Evolutionary conservation across 345 rosid species (phyloP).

Genomic region (Draba incana): DNA sequence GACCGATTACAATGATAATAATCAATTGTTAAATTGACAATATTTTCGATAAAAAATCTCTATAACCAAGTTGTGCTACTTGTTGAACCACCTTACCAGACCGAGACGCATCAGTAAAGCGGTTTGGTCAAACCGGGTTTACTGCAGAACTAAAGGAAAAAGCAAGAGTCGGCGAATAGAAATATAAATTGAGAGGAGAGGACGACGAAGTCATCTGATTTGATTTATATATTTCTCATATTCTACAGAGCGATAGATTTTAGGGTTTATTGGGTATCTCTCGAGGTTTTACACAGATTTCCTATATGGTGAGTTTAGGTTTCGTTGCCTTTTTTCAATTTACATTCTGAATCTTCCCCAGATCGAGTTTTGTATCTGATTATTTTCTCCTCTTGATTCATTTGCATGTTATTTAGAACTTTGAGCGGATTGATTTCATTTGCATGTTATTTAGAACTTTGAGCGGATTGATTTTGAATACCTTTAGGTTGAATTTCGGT

Average conservation of each 20-base stretch:
- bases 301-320: slow-evolving; percentile 31
- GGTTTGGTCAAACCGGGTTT: slow-evolving; percentile 31
- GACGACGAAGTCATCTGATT: background rate
- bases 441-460: slow-evolving; percentile 17
- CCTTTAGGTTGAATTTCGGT: slow-evolving; percentile 1
- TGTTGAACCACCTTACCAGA: slow-evolving; percentile 2
- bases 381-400: slow-evolving; percentile 2
- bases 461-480: no score
- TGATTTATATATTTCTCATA: no score
- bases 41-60: no score
- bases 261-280: slow-evolving; percentile 33
- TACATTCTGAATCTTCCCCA: background rate
- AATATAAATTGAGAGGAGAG: background rate
- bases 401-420: slow-evolving; percentile 16
- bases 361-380: slow-evolving; percentile 6
- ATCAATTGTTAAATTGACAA: no score
- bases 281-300: slow-evolving; percentile 22
- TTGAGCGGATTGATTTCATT: background rate
- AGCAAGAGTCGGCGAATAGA: background rate
- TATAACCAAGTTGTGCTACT: no score
- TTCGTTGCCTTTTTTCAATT: background rate
- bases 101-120: background rate
- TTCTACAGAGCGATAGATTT: background rate
- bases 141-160: background rate
- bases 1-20: no score